phyloP scores from a whole-genome alignment of 768 basidiomycete genomes.

The Pisolithus sp. region DNA sequence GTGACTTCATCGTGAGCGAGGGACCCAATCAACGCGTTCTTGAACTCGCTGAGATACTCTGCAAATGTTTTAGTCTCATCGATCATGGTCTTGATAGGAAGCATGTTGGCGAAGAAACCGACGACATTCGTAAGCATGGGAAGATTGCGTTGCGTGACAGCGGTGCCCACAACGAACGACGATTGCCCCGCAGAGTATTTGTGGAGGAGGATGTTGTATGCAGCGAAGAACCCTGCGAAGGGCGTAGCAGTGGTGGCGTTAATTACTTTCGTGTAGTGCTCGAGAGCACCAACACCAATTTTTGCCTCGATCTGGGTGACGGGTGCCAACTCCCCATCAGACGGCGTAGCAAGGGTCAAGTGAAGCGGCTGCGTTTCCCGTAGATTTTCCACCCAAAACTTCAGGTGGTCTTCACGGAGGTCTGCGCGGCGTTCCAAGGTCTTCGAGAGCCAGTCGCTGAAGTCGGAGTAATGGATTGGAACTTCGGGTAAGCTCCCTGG shows the following conservation, averaged over 20 bases:
- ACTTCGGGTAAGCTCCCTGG: slow-evolving; percentile 19
- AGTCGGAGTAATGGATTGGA: slow-evolving; percentile 12
- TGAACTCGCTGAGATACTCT: slow-evolving; percentile 20
- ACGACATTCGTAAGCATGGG: slow-evolving; percentile 21
- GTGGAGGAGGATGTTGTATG: slow-evolving; percentile 28
- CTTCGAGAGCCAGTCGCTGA: slow-evolving; percentile 19
- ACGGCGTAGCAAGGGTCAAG: slow-evolving; percentile 20
- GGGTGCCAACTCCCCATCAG: slow-evolving; percentile 21
- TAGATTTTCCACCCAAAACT: slow-evolving; percentile 18
- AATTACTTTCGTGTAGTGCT: slow-evolving; percentile 16
- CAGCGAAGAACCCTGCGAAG: slow-evolving; percentile 27
- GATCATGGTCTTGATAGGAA: slow-evolving; percentile 23
- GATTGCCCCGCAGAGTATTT: slow-evolving; percentile 25
- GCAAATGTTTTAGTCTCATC: slow-evolving; percentile 20
- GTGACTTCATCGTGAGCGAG: slow-evolving; percentile 24
- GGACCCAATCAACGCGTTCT: slow-evolving; percentile 15
- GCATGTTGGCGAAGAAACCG: slow-evolving; percentile 27
- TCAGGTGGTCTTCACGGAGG: slow-evolving; percentile 18
- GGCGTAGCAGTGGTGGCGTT: slow-evolving; percentile 14
- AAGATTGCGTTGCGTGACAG: slow-evolving; percentile 26
- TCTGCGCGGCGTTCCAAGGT: slow-evolving; percentile 24
- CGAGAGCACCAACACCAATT: slow-evolving; percentile 9
- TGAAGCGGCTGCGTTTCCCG: slow-evolving; percentile 11
- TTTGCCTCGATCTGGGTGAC: slow-evolving; percentile 21
- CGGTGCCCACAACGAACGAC: slow-evolving; percentile 24